These are phyloP conservation scores for Neoarthrinium moseri DNA, from an alignment of 2,329 filamentous ascomycete species.

Conservation along the genomic window DNA sequence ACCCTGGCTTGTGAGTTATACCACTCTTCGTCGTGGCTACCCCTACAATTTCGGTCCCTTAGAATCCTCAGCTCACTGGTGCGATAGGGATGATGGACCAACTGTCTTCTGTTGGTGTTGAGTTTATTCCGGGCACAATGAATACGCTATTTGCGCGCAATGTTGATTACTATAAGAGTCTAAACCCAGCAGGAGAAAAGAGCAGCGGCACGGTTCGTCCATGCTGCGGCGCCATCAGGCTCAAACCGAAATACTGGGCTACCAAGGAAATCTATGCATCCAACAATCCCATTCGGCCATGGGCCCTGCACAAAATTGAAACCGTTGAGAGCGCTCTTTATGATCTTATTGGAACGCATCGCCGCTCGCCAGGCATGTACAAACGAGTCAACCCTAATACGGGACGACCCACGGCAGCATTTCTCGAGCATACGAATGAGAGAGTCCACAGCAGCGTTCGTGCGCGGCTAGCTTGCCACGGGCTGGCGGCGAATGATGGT, in stretches of 20 bases:
- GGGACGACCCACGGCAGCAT: constrained; percentile 32
- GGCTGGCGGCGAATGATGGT: constrained; percentile 48
- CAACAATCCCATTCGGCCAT: constrained; percentile 47
- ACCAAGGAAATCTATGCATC: constrained; percentile 44
- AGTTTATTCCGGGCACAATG: constrained; percentile 36
- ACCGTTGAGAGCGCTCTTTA: constrained; percentile 39
- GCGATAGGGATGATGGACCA: constrained; percentile 36
- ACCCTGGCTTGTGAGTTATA: background rate
- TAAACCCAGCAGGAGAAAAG: constrained; percentile 18
- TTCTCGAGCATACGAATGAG: constrained; percentile 53
- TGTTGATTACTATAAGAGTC: constrained; percentile 38
- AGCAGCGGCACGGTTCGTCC: constrained; percentile 4
- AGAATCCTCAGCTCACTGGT: background rate
- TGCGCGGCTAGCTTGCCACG: constrained; percentile 49
- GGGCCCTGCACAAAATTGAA: constrained; percentile 44
- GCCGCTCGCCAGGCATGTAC: constrained; percentile 48
- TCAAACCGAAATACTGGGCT: constrained; percentile 36
- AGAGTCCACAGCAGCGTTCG: constrained; percentile 54
- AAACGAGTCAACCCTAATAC: constrained; percentile 40
- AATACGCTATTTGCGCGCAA: constrained; percentile 30
- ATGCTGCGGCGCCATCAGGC: no score
- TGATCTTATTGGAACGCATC: constrained; percentile 39
- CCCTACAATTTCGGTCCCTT: background rate
- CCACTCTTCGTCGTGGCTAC: background rate
- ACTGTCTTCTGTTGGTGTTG: constrained; percentile 47